A percentile compares a stretch with the other conserved stretches of the same genome.
Conservation (phyloP, 2,329 filamentous ascomycete species). For the Incumbomyces lentus region DNA sequence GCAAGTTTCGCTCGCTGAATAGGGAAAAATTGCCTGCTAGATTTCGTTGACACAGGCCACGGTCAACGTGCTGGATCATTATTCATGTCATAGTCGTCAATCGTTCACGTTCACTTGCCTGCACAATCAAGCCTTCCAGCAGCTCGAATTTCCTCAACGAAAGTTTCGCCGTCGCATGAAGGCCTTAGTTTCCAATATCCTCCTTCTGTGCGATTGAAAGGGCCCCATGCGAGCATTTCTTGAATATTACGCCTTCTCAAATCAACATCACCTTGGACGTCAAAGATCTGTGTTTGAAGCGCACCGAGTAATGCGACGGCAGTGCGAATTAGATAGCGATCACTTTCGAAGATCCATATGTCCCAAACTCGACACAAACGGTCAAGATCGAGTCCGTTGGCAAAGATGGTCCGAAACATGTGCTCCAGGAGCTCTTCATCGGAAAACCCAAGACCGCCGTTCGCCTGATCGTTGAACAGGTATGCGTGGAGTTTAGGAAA, state of each 20-base stretch:
- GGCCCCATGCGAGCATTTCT: conserved; percentile 25
- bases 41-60: background rate
- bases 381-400: conserved; percentile 42
- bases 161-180: conserved; percentile 31
- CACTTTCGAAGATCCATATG: conserved; percentile 52
- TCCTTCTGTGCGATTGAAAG: conserved; percentile 26
- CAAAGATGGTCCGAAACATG: conserved; percentile 45
- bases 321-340: conserved; percentile 37
- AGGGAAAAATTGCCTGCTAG: background rate
- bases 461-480: conserved; percentile 30
- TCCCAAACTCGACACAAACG: conserved; percentile 50
- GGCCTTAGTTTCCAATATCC: conserved; percentile 33
- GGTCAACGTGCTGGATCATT: background rate
- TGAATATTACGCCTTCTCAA: conserved; percentile 22
- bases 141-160: conserved; percentile 33
- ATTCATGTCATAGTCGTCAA: conserved; percentile 2
- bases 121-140: conserved; percentile 30
- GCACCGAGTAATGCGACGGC: conserved; percentile 34
- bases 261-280: conserved; percentile 29
- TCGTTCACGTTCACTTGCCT: conserved; percentile 12
- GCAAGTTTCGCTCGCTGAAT: background rate
- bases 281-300: conserved; percentile 33
- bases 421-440: conserved; percentile 40
- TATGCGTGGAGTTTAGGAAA: conserved; percentile 45
- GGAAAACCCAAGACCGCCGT: conserved; percentile 21